These are phyloP conservation scores for Toxicodendron radicans DNA, from an alignment of 345 rosid genomes.

Conservation along the genomic window DNA sequence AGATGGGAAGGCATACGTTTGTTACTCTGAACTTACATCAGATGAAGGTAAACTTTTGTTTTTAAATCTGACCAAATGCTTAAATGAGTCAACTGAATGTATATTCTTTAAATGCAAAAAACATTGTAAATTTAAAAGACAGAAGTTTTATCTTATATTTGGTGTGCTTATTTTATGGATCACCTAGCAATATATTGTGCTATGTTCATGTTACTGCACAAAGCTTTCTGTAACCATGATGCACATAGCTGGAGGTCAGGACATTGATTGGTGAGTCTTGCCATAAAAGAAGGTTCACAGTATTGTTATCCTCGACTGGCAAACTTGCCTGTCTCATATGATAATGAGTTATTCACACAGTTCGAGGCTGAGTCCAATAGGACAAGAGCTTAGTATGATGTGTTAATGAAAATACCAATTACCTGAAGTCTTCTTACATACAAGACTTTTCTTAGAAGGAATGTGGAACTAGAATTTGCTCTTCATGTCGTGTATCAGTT, in stretches of 20 bases:
- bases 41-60: conserved; percentile 60
- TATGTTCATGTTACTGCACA: neutral
- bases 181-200: neutral
- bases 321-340: neutral
- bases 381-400: neutral
- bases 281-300: neutral
- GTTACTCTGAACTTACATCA: conserved; percentile 58
- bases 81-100: conserved; percentile 3
- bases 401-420: neutral
- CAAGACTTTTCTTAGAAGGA: neutral
- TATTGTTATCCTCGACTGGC: neutral
- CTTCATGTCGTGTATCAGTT: neutral
- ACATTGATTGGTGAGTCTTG: neutral
- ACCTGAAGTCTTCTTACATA: neutral
- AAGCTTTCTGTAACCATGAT: neutral
- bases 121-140: neutral
- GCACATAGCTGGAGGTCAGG: neutral
- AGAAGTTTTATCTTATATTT: neutral
- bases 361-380: neutral
- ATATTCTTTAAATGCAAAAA: conserved; percentile 10
- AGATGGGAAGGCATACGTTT: conserved; percentile 77
- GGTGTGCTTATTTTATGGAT: neutral
- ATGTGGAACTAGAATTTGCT: neutral
- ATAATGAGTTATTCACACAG: neutral
- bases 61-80: neutral